Evolutionary conservation across 2,329 filamentous ascomycete genomes (phyloP), one percentile per base, ranked within the genome.

Genomic region (Diaporthe caulivora): DNA sequence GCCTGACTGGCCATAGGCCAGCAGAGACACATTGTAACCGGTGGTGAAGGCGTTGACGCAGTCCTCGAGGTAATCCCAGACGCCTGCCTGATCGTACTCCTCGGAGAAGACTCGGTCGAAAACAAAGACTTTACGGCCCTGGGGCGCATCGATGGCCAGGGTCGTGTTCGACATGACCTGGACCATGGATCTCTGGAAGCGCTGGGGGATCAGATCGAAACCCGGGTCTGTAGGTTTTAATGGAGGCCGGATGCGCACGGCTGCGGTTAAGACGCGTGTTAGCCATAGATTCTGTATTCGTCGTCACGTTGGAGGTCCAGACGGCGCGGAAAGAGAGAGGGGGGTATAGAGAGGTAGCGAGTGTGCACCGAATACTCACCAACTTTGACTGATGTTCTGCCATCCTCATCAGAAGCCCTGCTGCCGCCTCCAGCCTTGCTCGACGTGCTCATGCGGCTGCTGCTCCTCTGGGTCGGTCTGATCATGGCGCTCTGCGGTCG

Each of bases 1-100:
- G 72, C 97, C 97, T 37, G 97, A 99, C 86, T 99, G 97, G 77
- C 97, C 97, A 80, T 99, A 99, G 62, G 97, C 97, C 78, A 99
- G 87, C 65, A 99, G 91, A 4, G 97, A 99, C 73, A 99, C 97
- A 90, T 99, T 99, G 89, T 98, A 99, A 71, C 97, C 97, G 81
- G 98, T 95, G 1, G 97, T 87, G 78, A 99, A 99, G 2, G 95
- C 94, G 78, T 88, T 91, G 77, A 98, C 93, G 78, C 95, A 97
- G 78, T 99, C 97, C 75, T 91, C 91, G 64, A 99, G 87, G 80
- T 99, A 99, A 60, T 98, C 94, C 94, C 96, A 99, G 60, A 99
- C 86, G 60, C 95, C 96, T 77, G 97, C 93, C 82, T 99, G 97
- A 74, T 90, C 89, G 10, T 95, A 88, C 2, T 97, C 93, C 78